phyloP scores from a whole-genome alignment of 305 asterid species.

The Salvia sclarea region DNA sequence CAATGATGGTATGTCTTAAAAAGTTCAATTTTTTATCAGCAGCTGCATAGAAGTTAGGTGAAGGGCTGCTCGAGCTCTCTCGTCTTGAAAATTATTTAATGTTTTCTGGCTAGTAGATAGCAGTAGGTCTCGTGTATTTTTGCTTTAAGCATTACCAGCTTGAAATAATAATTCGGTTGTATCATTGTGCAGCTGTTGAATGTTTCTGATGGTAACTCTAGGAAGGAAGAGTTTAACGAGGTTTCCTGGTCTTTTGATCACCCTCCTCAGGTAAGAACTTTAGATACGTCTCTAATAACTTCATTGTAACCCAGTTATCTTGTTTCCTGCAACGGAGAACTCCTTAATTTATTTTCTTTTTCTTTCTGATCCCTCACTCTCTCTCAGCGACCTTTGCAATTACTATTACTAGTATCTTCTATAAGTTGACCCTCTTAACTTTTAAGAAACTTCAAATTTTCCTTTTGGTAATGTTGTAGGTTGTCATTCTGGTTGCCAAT shows the following conservation, averaged over 20 bases:
- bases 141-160: constrained; percentile 23
- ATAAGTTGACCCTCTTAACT: neutral
- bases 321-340: no score
- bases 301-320: no score
- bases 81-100: no score
- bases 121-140: neutral
- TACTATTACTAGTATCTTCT: neutral
- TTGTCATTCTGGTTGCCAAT: constrained; percentile 82
- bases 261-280: constrained; percentile 57
- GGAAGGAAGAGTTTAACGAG: constrained; percentile 74
- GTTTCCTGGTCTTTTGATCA: constrained; percentile 75
- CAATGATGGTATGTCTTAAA: neutral
- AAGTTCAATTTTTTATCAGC: neutral
- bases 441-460: neutral
- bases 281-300: neutral
- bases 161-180: constrained; percentile 15
- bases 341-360: no score
- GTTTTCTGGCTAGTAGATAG: neutral
- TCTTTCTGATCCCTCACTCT: no score
- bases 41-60: neutral
- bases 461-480: constrained; percentile 45
- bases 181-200: constrained; percentile 48
- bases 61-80: neutral
- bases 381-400: no score
- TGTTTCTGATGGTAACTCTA: constrained; percentile 42